These are phyloP conservation scores for Trematosphaeria pertusa DNA, from an alignment of 2,329 filamentous ascomycete genomes.

Conservation along the genomic window DNA sequence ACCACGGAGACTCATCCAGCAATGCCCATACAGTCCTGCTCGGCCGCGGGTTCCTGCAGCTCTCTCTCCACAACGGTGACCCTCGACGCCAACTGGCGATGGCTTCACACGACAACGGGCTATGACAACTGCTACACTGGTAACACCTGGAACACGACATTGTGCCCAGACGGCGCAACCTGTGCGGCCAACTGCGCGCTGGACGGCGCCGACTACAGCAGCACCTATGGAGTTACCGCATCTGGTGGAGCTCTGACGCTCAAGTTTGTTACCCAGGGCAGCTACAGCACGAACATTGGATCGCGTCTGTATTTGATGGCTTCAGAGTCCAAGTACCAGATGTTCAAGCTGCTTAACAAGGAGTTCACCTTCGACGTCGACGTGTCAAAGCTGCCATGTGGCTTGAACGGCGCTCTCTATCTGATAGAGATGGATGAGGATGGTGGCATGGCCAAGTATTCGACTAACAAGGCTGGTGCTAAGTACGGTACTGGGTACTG, in stretches of 20 bases:
- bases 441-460: conserved; percentile 60
- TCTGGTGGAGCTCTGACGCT: conserved; percentile 58
- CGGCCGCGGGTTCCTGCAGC: conserved; percentile 36
- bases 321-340: conserved; percentile 30
- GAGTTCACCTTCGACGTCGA: conserved; percentile 41
- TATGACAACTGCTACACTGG: conserved; percentile 53
- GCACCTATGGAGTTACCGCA: conserved; percentile 54
- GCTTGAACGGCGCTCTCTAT: conserved; percentile 74
- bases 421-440: conserved; percentile 65
- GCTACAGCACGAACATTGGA: conserved; percentile 41
- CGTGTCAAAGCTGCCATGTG: conserved; percentile 67
- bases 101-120: conserved; percentile 48
- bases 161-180: conserved; percentile 38
- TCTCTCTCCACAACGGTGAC: conserved; percentile 36
- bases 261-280: conserved; percentile 60
- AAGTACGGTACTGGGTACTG: conserved; percentile 65
- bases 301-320: conserved; percentile 40
- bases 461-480: conserved; percentile 54
- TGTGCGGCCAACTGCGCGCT: conserved; percentile 41
- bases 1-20: conserved; percentile 46
- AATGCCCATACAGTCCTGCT: conserved; percentile 39
- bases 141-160: conserved; percentile 44
- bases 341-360: conserved; percentile 36
- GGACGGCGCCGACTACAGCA: conserved; percentile 40
- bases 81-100: conserved; percentile 54